Evolutionary conservation across 768 basidiomycete genomes (phyloP), one percentile per base, ranked within the genome.

Genomic region (Ramaria sp.): DNA sequence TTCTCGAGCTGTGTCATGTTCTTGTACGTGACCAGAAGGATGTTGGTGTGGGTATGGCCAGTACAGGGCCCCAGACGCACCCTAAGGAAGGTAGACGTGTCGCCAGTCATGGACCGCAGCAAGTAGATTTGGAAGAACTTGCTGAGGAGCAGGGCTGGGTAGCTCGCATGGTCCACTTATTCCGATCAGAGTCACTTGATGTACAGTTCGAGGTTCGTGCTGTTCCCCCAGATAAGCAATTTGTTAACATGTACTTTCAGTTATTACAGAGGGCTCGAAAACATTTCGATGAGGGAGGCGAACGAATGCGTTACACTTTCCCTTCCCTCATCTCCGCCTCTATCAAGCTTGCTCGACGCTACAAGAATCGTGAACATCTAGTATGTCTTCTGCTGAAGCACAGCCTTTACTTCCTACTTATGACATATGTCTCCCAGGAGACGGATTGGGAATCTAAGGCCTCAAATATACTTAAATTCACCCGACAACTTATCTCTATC

Each of bases 81-180:
- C 57, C 78, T 42, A 38, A 43, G 47, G 48, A 48, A 32, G 42
- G 48, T 15, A 37, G 48, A 7, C 58, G 58, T 6, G 50, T 79
- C 55, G 81, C 80, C 50, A 37, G 6, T 73, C 80, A 28, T 58
- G 58, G 5, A 39, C 41, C 43, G 9, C 78, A 82, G 60, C 70
- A 73, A 27, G 62, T 78, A 50, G 94, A 95, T 65, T 70, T 83
- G 49, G 89, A 94, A 65, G 95, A 98, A 64, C 76, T 93, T 73
- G 94, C 93, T 0, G 96, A 99, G 67, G 96, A 99, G 67, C 96
- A 99, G 63, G 96, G 96, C 0, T 99, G 96, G 96, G 82, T 97
- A 15, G 95, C 96, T 38, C 74, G 95, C 58, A 97, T 98, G 90
- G 88, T 98, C 2, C 96, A 99, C 72, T 67, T 98, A 30, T 96